Percentiles rank a stretch among this genome's conserved stretches.
Evolutionary conservation across 352 stramenopile genomes (phyloP).

Genomic region (Globisporangium cystogenes): DNA sequence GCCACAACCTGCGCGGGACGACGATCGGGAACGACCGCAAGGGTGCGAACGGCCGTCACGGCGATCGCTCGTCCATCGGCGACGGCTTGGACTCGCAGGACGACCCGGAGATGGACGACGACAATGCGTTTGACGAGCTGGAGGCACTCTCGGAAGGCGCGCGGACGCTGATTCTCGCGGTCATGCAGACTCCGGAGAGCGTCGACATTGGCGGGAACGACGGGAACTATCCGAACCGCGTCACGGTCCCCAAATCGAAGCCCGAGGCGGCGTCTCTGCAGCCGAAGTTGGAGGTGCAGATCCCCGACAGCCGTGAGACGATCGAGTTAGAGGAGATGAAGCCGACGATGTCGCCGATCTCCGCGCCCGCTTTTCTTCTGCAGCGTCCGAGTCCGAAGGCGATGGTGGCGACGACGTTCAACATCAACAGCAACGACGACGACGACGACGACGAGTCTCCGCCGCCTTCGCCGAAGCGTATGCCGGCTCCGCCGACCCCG

Average conservation of each 20-base stretch:
- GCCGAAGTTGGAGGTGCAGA: conserved; percentile 6
- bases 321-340: neutral
- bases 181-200: conserved; percentile 85
- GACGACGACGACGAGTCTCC: conserved; percentile 11
- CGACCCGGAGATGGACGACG: conserved; percentile 62
- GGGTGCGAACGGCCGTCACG: conserved; percentile 16
- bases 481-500: conserved; percentile 19
- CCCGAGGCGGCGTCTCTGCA: neutral
- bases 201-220: conserved; percentile 72
- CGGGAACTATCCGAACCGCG: conserved; percentile 30
- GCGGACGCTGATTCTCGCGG: conserved; percentile 73
- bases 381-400: conserved; percentile 2
- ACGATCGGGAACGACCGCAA: conserved; percentile 45
- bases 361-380: conserved; percentile 12
- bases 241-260: conserved; percentile 1
- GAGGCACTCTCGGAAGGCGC: conserved; percentile 83
- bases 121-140: conserved; percentile 84
- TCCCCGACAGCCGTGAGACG: conserved; percentile 8
- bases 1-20: conserved; percentile 81
- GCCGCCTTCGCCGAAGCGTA: conserved; percentile 12
- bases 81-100: conserved; percentile 50
- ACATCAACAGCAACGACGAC: conserved; percentile 7
- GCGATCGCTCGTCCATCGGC: conserved; percentile 14
- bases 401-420: conserved; percentile 2
- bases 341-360: conserved; percentile 8